Base-by-base conservation (phyloP, 108 stramenopile species). In the Schizochytrium sp. region DNA sequence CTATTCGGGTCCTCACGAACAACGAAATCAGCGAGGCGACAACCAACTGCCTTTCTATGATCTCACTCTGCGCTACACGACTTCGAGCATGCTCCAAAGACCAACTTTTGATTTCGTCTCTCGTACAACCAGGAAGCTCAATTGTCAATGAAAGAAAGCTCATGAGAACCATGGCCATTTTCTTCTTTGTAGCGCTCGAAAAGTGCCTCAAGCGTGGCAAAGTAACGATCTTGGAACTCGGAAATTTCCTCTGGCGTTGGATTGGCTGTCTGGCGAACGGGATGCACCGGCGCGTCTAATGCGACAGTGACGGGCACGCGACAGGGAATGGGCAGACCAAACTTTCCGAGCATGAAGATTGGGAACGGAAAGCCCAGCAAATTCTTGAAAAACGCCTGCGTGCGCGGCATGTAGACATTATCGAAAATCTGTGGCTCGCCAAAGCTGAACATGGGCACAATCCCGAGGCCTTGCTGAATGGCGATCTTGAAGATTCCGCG, bases 291-390 rank as follows among this genome's bases (percentile, higher is more conserved):
- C 12, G 45, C 76, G 12, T 53, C 76, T 8, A 34, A 8, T 55
- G 76, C 76, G 48, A 83, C 76, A 6, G 76, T 53, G 5, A 83
- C 48, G 6, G 76, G 76, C 0, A 83, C 76, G 51, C 76, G 76
- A 23, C 76, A 53, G 12, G 76, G 76, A 1, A 83, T 53, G 48
- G 76, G 76, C 19, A 83, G n/a, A 53, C 76, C 76, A 53, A 53
- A 83, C 76, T 83, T 83, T 12, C 76, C 76, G 0, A 83, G 12
- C 76, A 83, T 83, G 4, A 83, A 47, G 4, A 83, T 45, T 0
- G 76, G 76, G 28, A 83, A 83, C 51, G 76, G 76, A 34, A 83
- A 83, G 45, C 76, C 76, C n/a, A 83, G 51, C 76, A 83, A 21
- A 53, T 23, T 21, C 76, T 83, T 83, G 51, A 83, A 83, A 53